Percentiles rank a stretch among this genome's conserved stretches.
These are phyloP conservation scores for Pleurotus tuber-regium DNA, from an alignment of 768 basidiomycete species.

Conservation along the genomic window DNA sequence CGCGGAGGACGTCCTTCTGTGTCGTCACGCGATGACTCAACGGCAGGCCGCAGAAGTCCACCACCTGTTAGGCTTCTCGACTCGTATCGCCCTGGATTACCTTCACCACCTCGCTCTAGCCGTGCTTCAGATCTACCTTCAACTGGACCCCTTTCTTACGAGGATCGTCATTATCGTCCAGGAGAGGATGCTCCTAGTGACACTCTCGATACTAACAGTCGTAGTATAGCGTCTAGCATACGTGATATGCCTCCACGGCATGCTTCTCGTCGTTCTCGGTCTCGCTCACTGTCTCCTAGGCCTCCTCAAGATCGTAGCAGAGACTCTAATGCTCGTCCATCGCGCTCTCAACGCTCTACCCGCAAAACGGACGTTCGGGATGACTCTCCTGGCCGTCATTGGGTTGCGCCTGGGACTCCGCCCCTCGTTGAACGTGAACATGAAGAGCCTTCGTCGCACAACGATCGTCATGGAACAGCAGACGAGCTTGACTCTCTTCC, in stretches of 20 bases:
- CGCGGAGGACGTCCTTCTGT: not conserved
- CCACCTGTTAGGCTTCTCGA: conserved; percentile 17
- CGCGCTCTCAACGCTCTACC: not conserved
- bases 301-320: not conserved
- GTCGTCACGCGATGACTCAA: not conserved
- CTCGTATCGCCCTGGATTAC: conserved; percentile 12
- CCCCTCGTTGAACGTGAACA: conserved; percentile 14
- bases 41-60: not conserved
- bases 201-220: conserved; percentile 14
- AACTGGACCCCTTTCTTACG: conserved; percentile 41
- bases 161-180: conserved; percentile 69
- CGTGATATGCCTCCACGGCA: conserved; percentile 4
- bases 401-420: conserved; percentile 19
- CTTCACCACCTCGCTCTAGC: conserved; percentile 13
- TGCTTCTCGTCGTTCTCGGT: conserved; percentile 1
- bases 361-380: conserved; percentile 1
- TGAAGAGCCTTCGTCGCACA: conserved; percentile 3
- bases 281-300: not conserved
- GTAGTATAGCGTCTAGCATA: conserved; percentile 21
- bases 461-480: conserved; percentile 1
- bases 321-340: conserved; percentile 3
- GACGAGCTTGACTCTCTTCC: not conserved
- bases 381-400: conserved; percentile 23
- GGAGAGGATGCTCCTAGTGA: conserved; percentile 25
- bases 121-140: conserved; percentile 17